Evolutionary conservation across 139 green algal species (phyloP), one percentile per base, ranked within the genome.

Genomic region (Picochlorum sp.): DNA sequence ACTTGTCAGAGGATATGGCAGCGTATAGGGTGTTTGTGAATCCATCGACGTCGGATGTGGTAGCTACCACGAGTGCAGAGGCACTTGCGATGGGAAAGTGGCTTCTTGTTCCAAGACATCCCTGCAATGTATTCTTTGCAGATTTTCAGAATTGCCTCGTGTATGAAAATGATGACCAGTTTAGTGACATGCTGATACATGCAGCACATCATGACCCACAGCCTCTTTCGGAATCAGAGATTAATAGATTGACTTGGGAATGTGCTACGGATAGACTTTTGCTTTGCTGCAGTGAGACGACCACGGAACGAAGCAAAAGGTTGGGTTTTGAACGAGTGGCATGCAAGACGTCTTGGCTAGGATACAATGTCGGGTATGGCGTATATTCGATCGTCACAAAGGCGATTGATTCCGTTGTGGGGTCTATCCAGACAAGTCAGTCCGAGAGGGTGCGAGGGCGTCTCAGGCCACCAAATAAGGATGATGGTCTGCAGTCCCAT

Each of bases 31-130:
- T 95, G 62, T 95, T 97, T 72, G 77, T 95, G 57, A 97, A 97
- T 67, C 90, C 91, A n/a, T 85, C 66, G 30, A 76, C 92, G 37
- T 87, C 69, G 6, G 91, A 97, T 70, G 91, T 97, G 28, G 88
- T 97, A 51, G 90, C 88, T 47, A 97, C 91, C 9, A 96, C 90
- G 34, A 92, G 85, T 11, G 89, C 89, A 18, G 91, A 97, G 74
- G 91, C 91, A n/a, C 79, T 97, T 55, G 91, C 91, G 18, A 96
- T 97, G 90, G 91, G 91, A 64, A 96, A 96, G 76, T 96, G 84
- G 60, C 76, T 96, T 31, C 70, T 97, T 55, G 88, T 85, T 57
- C 81, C 89, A 8, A 77, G 90, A 41, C 89, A 96, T 76, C 90
- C 91, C 13, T 86, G 72, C 57, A 97, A 97, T 78, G 73, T 73